These are phyloP conservation scores for Brettanomyces anomalus DNA, from an alignment of 805 yeast genomes.

Conservation along the genomic window DNA sequence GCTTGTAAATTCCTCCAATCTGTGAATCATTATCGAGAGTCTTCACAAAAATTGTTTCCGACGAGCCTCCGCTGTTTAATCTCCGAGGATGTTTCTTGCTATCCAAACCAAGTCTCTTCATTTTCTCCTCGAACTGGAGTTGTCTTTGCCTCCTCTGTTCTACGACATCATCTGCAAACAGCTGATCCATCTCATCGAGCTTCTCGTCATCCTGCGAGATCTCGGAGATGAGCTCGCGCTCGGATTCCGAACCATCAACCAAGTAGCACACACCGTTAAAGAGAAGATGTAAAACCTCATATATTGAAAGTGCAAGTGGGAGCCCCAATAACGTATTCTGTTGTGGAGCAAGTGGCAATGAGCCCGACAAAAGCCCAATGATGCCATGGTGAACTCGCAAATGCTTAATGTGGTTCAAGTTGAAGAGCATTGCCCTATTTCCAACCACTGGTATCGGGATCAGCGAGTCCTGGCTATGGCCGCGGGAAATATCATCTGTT, in stretches of 20 bases:
- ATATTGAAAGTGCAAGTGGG: conserved; percentile 65
- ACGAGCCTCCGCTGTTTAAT: not conserved
- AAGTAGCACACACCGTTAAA: conserved; percentile 14
- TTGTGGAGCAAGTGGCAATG: conserved; percentile 85
- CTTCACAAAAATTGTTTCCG: conserved; percentile 11
- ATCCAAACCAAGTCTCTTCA: conserved; percentile 3
- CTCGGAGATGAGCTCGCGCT: conserved; percentile 4
- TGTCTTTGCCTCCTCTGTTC: conserved; percentile 5
- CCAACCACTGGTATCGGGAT: conserved; percentile 6
- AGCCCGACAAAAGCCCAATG: conserved; percentile 73
- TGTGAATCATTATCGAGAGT: conserved; percentile 11
- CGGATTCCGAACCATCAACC: conserved; percentile 5
- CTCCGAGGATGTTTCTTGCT: conserved; percentile 1
- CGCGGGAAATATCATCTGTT: not conserved
- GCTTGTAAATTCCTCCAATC: not conserved
- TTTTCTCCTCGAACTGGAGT: conserved; percentile 5
- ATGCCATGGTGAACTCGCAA: conserved; percentile 53
- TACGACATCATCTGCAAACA: conserved; percentile 6
- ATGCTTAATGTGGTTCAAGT: conserved; percentile 39
- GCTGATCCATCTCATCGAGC: not conserved
- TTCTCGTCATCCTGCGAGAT: conserved; percentile 1
- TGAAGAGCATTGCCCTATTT: conserved; percentile 42
- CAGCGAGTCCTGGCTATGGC: not conserved
- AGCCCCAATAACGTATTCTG: conserved; percentile 82
- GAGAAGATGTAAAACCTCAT: conserved; percentile 66